Evolutionary conservation across 371 early-diverging fungal species (phyloP).

Genomic region (Sporodiniella umbellata): DNA sequence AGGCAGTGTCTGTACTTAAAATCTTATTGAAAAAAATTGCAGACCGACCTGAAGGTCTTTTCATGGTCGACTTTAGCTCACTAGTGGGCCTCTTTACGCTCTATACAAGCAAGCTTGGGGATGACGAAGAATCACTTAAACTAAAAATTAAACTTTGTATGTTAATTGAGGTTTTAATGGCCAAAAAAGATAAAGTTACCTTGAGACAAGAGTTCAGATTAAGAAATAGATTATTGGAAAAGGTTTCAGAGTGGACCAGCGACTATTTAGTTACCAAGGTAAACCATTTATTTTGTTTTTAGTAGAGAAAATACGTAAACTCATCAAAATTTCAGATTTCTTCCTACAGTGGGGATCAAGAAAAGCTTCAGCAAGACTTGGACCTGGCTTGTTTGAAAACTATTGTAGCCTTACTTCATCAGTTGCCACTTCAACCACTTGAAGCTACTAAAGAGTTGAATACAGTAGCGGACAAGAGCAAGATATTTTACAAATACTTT

Average conservation of each 20-base stretch:
- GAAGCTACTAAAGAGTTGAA: conserved; percentile 58
- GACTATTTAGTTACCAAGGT: conserved; percentile 54
- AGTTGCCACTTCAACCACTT: conserved; percentile 77
- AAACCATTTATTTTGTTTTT: neutral
- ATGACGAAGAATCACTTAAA: conserved; percentile 54
- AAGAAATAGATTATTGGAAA: conserved; percentile 75
- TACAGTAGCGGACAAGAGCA: conserved; percentile 57
- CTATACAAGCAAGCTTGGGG: conserved; percentile 68
- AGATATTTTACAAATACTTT: conserved; percentile 79
- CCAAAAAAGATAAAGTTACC: conserved; percentile 69
- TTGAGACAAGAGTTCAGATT: conserved; percentile 79
- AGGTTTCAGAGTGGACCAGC: conserved; percentile 82
- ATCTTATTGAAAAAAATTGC: conserved; percentile 71
- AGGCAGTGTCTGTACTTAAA: conserved; percentile 81
- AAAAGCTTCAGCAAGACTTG: conserved; percentile 70
- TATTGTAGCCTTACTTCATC: conserved; percentile 69
- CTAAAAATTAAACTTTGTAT: conserved; percentile 82
- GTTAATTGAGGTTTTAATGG: conserved; percentile 73
- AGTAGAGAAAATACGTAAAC: neutral
- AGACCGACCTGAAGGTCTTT: conserved; percentile 56
- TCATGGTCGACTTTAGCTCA: conserved; percentile 73
- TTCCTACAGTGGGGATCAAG: no score
- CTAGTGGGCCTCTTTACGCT: conserved; percentile 69
- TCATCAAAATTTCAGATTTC: no score
- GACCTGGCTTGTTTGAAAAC: conserved; percentile 80